Evolutionary conservation across 1,284 basidiomycete genomes (phyloP).

Genomic region (Pseudozyma hubeiensis): DNA sequence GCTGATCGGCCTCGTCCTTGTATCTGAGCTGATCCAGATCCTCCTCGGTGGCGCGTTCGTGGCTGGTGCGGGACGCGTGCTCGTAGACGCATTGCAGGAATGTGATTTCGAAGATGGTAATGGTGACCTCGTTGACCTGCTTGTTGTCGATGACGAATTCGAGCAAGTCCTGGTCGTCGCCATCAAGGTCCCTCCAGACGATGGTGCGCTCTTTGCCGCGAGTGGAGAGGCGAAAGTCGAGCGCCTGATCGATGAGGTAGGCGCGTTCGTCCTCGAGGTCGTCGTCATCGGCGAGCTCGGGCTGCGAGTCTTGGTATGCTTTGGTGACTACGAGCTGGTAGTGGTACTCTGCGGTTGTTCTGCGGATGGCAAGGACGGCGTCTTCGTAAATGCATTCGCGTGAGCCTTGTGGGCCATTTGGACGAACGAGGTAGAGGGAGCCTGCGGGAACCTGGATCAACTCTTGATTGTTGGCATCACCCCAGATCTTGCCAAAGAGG

Average conservation of each 20-base stretch:
- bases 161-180: slow-evolving; percentile 76
- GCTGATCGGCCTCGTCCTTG: slow-evolving; percentile 52
- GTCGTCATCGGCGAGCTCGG: slow-evolving; percentile 85
- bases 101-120: slow-evolving; percentile 88
- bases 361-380: slow-evolving; percentile 91
- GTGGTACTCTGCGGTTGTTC: slow-evolving; percentile 82
- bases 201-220: slow-evolving; percentile 55
- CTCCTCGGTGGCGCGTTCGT: slow-evolving; percentile 64
- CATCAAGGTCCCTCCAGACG: slow-evolving; percentile 77
- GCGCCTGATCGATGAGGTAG: slow-evolving; percentile 88
- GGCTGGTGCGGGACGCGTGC: slow-evolving; percentile 61
- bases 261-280: slow-evolving; percentile 89
- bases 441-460: slow-evolving; percentile 94
- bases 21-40: slow-evolving; percentile 68
- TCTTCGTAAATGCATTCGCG: slow-evolving; percentile 99
- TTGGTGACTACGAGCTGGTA: slow-evolving; percentile 95
- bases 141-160: slow-evolving; percentile 78
- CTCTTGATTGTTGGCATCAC: slow-evolving; percentile 63
- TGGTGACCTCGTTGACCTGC: slow-evolving; percentile 81
- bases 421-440: slow-evolving; percentile 88
- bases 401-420: slow-evolving; percentile 87
- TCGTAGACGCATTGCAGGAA: slow-evolving; percentile 95
- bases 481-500: slow-evolving; percentile 92
- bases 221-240: slow-evolving; percentile 76
- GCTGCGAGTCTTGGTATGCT: slow-evolving; percentile 94